Percentiles rank a stretch among this genome's conserved stretches.
phyloP scores from a whole-genome alignment of 148 eudicot species.

The Hydrangea macrophylla region DNA sequence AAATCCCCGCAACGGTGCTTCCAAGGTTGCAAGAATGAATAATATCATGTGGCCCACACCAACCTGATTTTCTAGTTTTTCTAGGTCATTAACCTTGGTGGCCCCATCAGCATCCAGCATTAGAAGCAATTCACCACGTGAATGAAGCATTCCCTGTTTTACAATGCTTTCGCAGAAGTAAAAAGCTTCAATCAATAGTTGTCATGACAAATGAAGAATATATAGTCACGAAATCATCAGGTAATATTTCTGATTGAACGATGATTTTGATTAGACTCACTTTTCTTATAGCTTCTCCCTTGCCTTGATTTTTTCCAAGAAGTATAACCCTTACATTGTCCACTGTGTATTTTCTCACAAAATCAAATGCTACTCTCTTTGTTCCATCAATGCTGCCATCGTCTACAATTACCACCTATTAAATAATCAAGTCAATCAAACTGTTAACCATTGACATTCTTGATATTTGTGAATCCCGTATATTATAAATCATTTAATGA shows the following conservation, averaged over 20 bases:
- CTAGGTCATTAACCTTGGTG: constrained; percentile 83
- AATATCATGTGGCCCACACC: constrained; percentile 12
- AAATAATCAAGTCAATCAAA: constrained; percentile 15
- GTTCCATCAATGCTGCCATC: constrained; percentile 95
- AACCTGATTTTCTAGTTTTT: constrained; percentile 96
- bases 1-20: too few species aligned
- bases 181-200: constrained; percentile 52
- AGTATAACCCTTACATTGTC: constrained; percentile 81
- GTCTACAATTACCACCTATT: constrained; percentile 86
- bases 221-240: not conserved
- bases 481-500: not conserved
- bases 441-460: not conserved
- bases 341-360: constrained; percentile 67
- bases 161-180: constrained; percentile 78
- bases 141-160: constrained; percentile 99
- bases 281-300: constrained; percentile 98
- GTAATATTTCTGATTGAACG: not conserved
- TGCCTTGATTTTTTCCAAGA: constrained; percentile 90
- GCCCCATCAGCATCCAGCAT: constrained; percentile 99
- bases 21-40: not conserved
- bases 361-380: constrained; percentile 80
- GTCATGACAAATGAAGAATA: constrained; percentile 7
- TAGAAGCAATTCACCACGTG: constrained; percentile 89
- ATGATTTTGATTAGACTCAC: constrained; percentile 55
- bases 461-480: not conserved